Evolutionary conservation across 2,329 filamentous ascomycete genomes (phyloP), one percentile per base, ranked within the genome.

Genomic region (Sordariomycetes sp.): DNA sequence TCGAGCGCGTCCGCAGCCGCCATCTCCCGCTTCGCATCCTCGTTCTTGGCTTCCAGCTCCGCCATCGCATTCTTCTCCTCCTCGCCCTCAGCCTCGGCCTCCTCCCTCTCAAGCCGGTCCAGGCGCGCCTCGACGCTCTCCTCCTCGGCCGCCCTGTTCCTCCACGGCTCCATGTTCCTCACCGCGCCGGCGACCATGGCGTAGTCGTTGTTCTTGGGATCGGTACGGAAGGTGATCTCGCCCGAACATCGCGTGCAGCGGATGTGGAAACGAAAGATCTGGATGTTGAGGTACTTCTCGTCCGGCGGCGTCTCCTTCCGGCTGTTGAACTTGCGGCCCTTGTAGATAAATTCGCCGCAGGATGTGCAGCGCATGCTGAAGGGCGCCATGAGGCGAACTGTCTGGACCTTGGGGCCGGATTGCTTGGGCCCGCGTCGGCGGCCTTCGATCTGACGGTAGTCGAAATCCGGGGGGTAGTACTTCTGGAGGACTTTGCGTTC

Each of bases 191-290:
- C 71, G 56, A 93, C 73, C 51, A 72, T 69, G 75, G 59, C 75
- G 53, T 95, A 98, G 54, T 96, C 90, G 70, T 87, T 86, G 51
- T 88, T 88, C 58, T 93, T 93, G 0, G 92, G 92, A 46, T 98
- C 92, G 0, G 92, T 96, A 43, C 84, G 82, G 66, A 96, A 94
- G 0, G 85, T 87, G 46, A 96, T 94, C 52, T 94, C 86, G 28
- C 75, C 79, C 28, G 71, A 79, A 60, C 90, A 95, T 31, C 86
- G 66, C 21, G 88, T 94, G 60, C 90, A 95, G 7, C 86, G 74
- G 48, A 90, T 93, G 42, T 54, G 50, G 66, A 96, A 95, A 20
- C 82, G 76, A 61, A 81, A 92, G 42, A 94, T 87, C 40, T 86
- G 76, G 41, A 96, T 93, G 32, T 75, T 75, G 30, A 94, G 76